These are phyloP conservation scores for Talaromyces albobiverticillius DNA, from an alignment of 2,329 filamentous ascomycete genomes.

Conservation along the genomic window DNA sequence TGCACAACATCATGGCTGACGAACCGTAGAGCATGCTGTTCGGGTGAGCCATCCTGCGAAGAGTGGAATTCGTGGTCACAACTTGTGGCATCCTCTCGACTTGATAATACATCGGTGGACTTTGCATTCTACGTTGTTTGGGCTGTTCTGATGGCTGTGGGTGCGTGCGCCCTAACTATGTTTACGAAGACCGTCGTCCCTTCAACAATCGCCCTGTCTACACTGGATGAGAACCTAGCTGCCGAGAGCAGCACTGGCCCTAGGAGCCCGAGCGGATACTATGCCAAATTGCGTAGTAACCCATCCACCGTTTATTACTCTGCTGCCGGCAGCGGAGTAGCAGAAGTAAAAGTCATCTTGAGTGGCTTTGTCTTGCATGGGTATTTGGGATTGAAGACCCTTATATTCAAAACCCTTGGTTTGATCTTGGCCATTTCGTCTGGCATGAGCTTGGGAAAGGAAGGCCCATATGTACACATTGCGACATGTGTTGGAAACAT, in stretches of 20 bases:
- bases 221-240: slow-evolving; percentile 87
- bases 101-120: slow-evolving; percentile 63
- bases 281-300: slow-evolving; percentile 29
- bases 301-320: slow-evolving; percentile 92
- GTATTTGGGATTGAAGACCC: slow-evolving; percentile 83
- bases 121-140: slow-evolving; percentile 72
- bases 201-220: slow-evolving; percentile 80
- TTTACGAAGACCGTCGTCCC: slow-evolving; percentile 93
- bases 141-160: slow-evolving; percentile 66
- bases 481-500: slow-evolving; percentile 95
- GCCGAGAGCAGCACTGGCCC: slow-evolving; percentile 55
- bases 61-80: slow-evolving; percentile 66
- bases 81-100: slow-evolving; percentile 53
- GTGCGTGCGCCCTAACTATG: slow-evolving; percentile 77
- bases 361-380: slow-evolving; percentile 96
- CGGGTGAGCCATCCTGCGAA: slow-evolving; percentile 52
- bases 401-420: slow-evolving; percentile 79
- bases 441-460: slow-evolving; percentile 89
- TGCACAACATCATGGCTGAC: slow-evolving; percentile 71
- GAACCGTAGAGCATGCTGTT: slow-evolving; percentile 67
- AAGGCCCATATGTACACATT: slow-evolving; percentile 96
- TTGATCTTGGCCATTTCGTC: slow-evolving; percentile 88
- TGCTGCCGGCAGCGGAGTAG: slow-evolving; percentile 91
- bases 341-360: slow-evolving; percentile 96
- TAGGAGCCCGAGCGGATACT: slow-evolving; percentile 39